These are phyloP conservation scores for Daldinia sp. DNA, from an alignment of 2,329 filamentous ascomycete species.

Conservation along the genomic window DNA sequence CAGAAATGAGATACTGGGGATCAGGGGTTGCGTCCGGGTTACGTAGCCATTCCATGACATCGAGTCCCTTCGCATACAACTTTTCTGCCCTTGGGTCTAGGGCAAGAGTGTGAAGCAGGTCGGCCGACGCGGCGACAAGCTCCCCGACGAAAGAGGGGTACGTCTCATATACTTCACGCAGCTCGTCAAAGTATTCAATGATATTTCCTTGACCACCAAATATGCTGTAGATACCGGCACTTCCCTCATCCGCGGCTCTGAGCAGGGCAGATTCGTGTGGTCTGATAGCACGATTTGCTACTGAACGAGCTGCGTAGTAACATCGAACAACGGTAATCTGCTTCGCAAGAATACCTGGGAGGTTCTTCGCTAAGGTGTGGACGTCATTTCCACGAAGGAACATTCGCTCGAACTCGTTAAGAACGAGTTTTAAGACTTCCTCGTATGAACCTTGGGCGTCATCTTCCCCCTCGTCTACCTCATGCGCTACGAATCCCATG, in stretches of 20 bases:
- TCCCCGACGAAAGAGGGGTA: slow-evolving; percentile 92
- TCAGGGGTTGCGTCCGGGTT: slow-evolving; percentile 90
- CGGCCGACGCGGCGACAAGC: slow-evolving; percentile 80
- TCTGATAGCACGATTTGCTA: slow-evolving; percentile 85
- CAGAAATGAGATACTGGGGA: slow-evolving; percentile 91
- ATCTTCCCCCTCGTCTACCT: slow-evolving; percentile 93
- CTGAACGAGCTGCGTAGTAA: slow-evolving; percentile 90
- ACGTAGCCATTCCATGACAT: slow-evolving; percentile 93
- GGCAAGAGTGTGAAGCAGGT: slow-evolving; percentile 85
- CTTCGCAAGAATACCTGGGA: slow-evolving; percentile 92
- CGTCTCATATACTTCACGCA: slow-evolving; percentile 88
- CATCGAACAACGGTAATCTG: slow-evolving; percentile 88
- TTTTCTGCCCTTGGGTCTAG: slow-evolving; percentile 89
- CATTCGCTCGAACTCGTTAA: slow-evolving; percentile 96
- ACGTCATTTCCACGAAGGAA: slow-evolving; percentile 97
- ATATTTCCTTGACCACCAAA: slow-evolving; percentile 99
- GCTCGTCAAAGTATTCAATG: slow-evolving; percentile 98
- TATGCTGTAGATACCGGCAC: slow-evolving; percentile 88
- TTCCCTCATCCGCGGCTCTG: slow-evolving; percentile 83
- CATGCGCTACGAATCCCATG: slow-evolving; percentile 85
- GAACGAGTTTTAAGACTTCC: slow-evolving; percentile 88
- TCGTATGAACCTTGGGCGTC: slow-evolving; percentile 87
- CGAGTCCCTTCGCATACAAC: slow-evolving; percentile 95
- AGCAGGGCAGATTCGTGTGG: slow-evolving; percentile 93
- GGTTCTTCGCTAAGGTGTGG: slow-evolving; percentile 82